A percentile compares a stretch with the other conserved stretches of the same genome.
phyloP scores from a whole-genome alignment of 2,329 filamentous ascomycete genomes.

The Ophiostoma montium region DNA sequence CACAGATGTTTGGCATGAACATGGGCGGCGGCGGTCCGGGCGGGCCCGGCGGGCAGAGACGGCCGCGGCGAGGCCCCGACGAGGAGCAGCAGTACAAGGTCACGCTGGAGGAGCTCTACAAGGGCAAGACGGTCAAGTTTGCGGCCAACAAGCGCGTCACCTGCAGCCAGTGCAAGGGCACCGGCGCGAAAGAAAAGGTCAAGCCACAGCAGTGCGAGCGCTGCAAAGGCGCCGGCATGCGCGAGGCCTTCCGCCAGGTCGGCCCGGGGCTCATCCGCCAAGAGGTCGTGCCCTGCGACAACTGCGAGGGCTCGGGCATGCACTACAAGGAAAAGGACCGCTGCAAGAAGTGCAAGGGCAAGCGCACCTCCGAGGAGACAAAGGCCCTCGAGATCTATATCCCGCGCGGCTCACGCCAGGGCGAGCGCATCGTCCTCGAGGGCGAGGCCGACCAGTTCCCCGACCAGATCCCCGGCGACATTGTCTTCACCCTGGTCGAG shows the following conservation, averaged over 20 bases:
- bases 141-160: slow-evolving; percentile 88
- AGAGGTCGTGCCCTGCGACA: slow-evolving; percentile 64
- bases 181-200: slow-evolving; percentile 81
- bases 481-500: slow-evolving; percentile 79
- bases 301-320: slow-evolving; percentile 72
- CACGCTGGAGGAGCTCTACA: slow-evolving; percentile 88
- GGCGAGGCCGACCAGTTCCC: slow-evolving; percentile 91
- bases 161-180: slow-evolving; percentile 76
- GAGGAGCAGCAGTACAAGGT: slow-evolving; percentile 90
- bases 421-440: slow-evolving; percentile 78
- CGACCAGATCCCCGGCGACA: slow-evolving; percentile 79
- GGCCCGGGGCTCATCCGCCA: slow-evolving; percentile 78
- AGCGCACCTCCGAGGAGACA: slow-evolving; percentile 70
- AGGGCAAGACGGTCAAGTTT: slow-evolving; percentile 96
- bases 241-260: slow-evolving; percentile 65
- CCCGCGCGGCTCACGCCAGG: slow-evolving; percentile 70
- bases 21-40: slow-evolving; percentile 34
- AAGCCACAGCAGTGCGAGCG: slow-evolving; percentile 71
- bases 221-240: slow-evolving; percentile 68
- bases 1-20: slow-evolving; percentile 79
- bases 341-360: slow-evolving; percentile 98
- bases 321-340: slow-evolving; percentile 93
- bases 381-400: slow-evolving; percentile 97
- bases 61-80: slow-evolving; percentile 58
- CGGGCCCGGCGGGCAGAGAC: slow-evolving; percentile 30